These are phyloP conservation scores for Taxillus chinensis DNA, from an alignment of 164 flowering plant genomes.

Conservation along the genomic window DNA sequence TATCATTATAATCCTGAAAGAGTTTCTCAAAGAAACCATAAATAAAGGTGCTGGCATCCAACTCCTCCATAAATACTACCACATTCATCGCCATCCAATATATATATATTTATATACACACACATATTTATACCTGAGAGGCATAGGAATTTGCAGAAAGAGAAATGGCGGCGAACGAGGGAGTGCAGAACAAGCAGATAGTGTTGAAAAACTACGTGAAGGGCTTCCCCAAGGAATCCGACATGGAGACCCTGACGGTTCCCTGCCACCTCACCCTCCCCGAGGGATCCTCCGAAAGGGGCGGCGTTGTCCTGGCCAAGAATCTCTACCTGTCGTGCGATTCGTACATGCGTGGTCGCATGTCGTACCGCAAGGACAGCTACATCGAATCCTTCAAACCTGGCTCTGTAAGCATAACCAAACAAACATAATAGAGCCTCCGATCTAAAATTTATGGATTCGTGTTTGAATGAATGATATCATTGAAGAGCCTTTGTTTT, in stretches of 20 bases:
- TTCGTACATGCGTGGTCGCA: conserved; percentile 22
- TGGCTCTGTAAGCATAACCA: conserved; percentile 9
- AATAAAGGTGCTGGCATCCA: too few relatives aligned
- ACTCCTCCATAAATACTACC: too few relatives aligned
- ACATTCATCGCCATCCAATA: too few relatives aligned
- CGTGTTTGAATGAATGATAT: too few relatives aligned
- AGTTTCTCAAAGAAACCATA: too few relatives aligned
- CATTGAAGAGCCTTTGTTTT: too few relatives aligned
- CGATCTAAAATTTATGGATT: too few relatives aligned
- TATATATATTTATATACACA: too few relatives aligned
- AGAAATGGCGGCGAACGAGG: conserved; percentile 10
- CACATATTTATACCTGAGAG: too few relatives aligned
- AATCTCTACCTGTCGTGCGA: conserved; percentile 38
- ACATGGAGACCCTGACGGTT: conserved; percentile 14
- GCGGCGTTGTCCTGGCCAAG: conserved; percentile 15
- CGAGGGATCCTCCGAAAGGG: conserved; percentile 1
- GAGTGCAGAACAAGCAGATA: conserved; percentile 23
- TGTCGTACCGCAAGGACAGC: conserved; percentile 1
- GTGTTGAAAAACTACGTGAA: conserved; percentile 15
- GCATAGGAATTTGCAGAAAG: neutral
- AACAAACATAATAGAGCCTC: too few relatives aligned
- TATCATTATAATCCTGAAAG: too few relatives aligned
- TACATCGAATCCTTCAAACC: conserved; percentile 12
- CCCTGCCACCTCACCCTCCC: conserved; percentile 10
- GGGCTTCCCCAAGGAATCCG: conserved; percentile 23